These are phyloP conservation scores for Cytidiella melzeri DNA, from an alignment of 768 basidiomycete genomes.

Conservation along the genomic window DNA sequence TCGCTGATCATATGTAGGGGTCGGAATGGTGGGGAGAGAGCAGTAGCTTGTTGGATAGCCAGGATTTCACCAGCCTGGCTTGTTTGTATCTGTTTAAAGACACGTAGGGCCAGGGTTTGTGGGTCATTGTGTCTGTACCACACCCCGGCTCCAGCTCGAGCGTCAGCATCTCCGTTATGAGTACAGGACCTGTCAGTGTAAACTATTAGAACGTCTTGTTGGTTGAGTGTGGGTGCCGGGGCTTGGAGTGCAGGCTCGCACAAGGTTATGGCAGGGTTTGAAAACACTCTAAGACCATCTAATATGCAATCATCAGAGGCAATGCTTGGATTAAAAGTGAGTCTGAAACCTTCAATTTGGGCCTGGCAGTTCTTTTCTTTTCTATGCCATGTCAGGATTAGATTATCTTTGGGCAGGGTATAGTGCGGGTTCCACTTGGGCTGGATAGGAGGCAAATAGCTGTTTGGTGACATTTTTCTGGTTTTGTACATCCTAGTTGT, in stretches of 20 bases:
- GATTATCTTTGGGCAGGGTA: not conserved
- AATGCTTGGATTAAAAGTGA: not conserved
- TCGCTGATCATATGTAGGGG: slow-evolving; percentile 1
- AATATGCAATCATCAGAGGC: not conserved
- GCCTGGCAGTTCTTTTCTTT: not conserved
- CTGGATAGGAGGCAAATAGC: not conserved
- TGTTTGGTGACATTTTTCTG: not conserved
- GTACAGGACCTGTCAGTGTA: slow-evolving; percentile 26
- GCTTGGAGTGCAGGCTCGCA: not conserved
- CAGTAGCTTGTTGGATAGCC: not conserved
- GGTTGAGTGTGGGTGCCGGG: not conserved
- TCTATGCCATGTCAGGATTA: not conserved
- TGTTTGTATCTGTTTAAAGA: slow-evolving; percentile 1
- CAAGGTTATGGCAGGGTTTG: not conserved
- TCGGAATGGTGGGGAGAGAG: not conserved
- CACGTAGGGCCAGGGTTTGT: not conserved
- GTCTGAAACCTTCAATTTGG: not conserved
- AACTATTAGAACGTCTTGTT: not conserved
- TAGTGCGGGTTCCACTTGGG: not conserved
- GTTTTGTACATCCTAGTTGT: not conserved
- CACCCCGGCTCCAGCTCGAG: slow-evolving; percentile 14
- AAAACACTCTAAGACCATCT: not conserved
- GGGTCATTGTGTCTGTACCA: not conserved
- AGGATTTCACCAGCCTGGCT: slow-evolving; percentile 14
- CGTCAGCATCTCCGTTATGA: slow-evolving; percentile 15